phyloP scores from a whole-genome alignment of 441 rosid species.

The Pelargonium australe region DNA sequence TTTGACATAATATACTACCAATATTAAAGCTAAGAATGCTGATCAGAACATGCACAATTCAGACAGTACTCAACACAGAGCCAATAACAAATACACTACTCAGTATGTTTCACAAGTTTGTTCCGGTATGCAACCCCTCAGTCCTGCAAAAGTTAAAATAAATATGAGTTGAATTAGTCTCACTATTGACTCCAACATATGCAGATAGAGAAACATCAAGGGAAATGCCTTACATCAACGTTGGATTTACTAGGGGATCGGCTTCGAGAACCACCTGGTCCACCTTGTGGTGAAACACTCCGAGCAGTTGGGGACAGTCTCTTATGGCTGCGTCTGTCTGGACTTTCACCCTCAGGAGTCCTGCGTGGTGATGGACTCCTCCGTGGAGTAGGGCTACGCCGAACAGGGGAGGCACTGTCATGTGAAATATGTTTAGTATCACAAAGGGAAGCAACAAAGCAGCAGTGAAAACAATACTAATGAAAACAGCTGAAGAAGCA shows the following conservation, averaged over 20 bases:
- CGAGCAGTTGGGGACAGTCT: constrained; percentile 33
- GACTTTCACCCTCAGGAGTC: constrained; percentile 32
- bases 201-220: constrained; percentile 1
- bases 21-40: no score
- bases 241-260: constrained; percentile 41
- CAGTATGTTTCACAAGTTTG: background rate
- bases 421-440: no score
- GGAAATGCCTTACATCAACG: constrained; percentile 31
- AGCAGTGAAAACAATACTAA: background rate
- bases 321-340: constrained; percentile 31
- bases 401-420: constrained; percentile 23
- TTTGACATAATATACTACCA: no score
- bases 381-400: constrained; percentile 35
- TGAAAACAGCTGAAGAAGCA: background rate
- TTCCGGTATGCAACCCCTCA: background rate
- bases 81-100: background rate
- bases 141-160: background rate
- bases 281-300: constrained; percentile 38
- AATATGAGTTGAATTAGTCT: background rate
- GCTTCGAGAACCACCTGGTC: constrained; percentile 39
- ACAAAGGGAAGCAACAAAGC: background rate
- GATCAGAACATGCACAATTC: no score
- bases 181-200: no score
- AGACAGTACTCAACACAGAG: background rate
- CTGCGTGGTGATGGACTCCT: constrained; percentile 37